These are phyloP conservation scores for Naganishia cerealis DNA, from an alignment of 1,284 basidiomycete genomes.

Conservation along the genomic window DNA sequence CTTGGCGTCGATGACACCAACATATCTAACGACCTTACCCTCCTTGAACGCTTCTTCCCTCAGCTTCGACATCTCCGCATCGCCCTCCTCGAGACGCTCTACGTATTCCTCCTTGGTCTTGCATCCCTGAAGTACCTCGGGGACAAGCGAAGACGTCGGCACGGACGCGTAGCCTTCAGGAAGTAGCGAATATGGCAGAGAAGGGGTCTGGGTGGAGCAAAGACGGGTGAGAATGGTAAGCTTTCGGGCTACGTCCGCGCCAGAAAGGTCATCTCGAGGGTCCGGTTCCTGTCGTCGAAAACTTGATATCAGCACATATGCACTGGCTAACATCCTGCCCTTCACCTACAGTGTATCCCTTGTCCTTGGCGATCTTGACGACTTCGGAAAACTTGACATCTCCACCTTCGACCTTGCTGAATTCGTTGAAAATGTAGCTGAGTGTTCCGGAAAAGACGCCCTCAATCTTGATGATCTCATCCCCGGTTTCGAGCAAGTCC, in stretches of 20 bases:
- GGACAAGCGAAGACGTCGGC: conserved; percentile 81
- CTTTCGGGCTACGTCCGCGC: conserved; percentile 94
- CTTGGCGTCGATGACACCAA: conserved; percentile 86
- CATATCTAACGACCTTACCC: conserved; percentile 83
- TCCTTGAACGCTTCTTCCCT: conserved; percentile 73
- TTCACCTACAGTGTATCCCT: conserved; percentile 81
- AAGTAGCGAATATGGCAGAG: conserved; percentile 52
- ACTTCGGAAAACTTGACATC: conserved; percentile 75
- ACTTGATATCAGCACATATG: background rate
- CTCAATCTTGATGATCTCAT: conserved; percentile 67
- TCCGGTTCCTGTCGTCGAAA: conserved; percentile 75
- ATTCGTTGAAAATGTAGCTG: conserved; percentile 99
- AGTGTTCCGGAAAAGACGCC: conserved; percentile 80
- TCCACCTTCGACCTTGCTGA: conserved; percentile 60
- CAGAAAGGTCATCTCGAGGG: conserved; percentile 92
- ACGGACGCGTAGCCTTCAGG: conserved; percentile 76
- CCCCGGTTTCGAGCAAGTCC: conserved; percentile 87
- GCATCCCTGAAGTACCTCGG: conserved; percentile 67
- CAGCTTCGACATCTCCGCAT: conserved; percentile 73
- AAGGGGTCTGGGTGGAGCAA: conserved; percentile 61
- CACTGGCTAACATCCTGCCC: background rate
- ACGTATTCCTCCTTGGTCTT: conserved; percentile 79
- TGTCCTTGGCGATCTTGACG: conserved; percentile 81
- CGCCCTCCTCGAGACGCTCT: conserved; percentile 75
- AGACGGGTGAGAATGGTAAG: conserved; percentile 88